These are phyloP conservation scores for Saturnispora halmiae DNA, from an alignment of 805 yeast genomes.

Conservation along the genomic window DNA sequence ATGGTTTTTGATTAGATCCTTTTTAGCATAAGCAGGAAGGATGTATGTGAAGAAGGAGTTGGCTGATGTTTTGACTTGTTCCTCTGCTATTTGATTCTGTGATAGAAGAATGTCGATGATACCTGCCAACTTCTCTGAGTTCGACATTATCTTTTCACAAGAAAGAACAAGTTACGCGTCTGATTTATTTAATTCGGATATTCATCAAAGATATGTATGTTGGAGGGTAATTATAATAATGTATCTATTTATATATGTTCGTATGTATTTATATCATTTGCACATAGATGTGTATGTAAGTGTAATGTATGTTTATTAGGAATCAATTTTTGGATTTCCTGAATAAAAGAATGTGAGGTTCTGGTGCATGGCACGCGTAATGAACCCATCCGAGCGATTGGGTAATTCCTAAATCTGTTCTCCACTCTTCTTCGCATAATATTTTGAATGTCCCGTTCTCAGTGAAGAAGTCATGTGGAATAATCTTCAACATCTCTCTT, in stretches of 20 bases:
- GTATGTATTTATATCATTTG: not conserved
- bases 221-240: no score
- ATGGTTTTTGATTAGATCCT: not conserved
- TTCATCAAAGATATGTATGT: no score
- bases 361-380: slow-evolving; percentile 97
- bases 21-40: slow-evolving; percentile 7
- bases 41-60: slow-evolving; percentile 8
- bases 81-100: slow-evolving; percentile 1
- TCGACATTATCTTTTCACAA: not conserved
- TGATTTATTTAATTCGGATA: no score
- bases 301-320: not conserved
- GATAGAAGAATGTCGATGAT: slow-evolving; percentile 4
- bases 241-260: no score
- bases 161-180: no score
- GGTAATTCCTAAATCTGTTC: slow-evolving; percentile 87
- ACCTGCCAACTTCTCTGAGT: slow-evolving; percentile 2
- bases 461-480: slow-evolving; percentile 90
- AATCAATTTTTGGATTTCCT: slow-evolving; percentile 42
- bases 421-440: slow-evolving; percentile 92
- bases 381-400: slow-evolving; percentile 98
- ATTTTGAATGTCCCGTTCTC: slow-evolving; percentile 92
- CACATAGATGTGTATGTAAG: not conserved
- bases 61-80: slow-evolving; percentile 7
- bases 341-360: slow-evolving; percentile 90
- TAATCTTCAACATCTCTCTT: slow-evolving; percentile 85